phyloP scores from a whole-genome alignment of 495 filamentous ascomycete genomes.

The Antarctomyces pellizariae region DNA sequence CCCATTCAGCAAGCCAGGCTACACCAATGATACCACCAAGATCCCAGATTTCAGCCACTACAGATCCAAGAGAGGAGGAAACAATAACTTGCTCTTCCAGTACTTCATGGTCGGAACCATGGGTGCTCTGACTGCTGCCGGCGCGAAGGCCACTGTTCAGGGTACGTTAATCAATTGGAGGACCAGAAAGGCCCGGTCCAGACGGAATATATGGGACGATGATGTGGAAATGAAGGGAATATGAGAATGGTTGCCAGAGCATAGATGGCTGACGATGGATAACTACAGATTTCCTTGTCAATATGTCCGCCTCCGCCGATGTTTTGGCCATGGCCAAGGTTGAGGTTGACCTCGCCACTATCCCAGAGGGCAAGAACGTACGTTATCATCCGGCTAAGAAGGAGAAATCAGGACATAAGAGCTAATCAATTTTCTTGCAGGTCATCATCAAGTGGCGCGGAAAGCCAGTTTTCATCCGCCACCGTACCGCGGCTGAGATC shows the following conservation, averaged over 20 bases:
- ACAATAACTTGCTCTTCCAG: slow-evolving; percentile 61
- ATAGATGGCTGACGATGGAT: slow-evolving; percentile 5
- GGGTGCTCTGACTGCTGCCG: slow-evolving; percentile 71
- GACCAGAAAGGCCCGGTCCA: slow-evolving; percentile 2
- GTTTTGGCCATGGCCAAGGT: slow-evolving; percentile 98
- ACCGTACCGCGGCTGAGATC: slow-evolving; percentile 79
- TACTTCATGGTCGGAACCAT: slow-evolving; percentile 98
- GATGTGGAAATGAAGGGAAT: slow-evolving; percentile 1
- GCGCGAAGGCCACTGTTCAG: slow-evolving; percentile 91
- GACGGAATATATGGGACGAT: slow-evolving; percentile 1
- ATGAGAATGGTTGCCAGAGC: slow-evolving; percentile 2
- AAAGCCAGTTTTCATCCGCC: slow-evolving; percentile 99
- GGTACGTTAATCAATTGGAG: slow-evolving; percentile 29
- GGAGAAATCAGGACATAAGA: neutral
- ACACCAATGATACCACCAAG: slow-evolving; percentile 28
- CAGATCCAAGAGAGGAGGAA: slow-evolving; percentile 35
- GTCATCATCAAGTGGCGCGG: slow-evolving; percentile 99
- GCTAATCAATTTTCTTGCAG: slow-evolving; percentile 19
- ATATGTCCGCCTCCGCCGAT: slow-evolving; percentile 98
- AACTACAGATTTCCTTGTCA: slow-evolving; percentile 70
- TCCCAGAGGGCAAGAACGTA: slow-evolving; percentile 99
- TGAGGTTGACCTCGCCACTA: slow-evolving; percentile 73
- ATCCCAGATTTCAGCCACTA: slow-evolving; percentile 87
- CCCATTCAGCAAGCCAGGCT: slow-evolving; percentile 21
- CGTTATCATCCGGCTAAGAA: slow-evolving; percentile 12